Base-by-base conservation (phyloP, 2,329 filamentous ascomycete species). In the Pestalotiopsis sp. region DNA sequence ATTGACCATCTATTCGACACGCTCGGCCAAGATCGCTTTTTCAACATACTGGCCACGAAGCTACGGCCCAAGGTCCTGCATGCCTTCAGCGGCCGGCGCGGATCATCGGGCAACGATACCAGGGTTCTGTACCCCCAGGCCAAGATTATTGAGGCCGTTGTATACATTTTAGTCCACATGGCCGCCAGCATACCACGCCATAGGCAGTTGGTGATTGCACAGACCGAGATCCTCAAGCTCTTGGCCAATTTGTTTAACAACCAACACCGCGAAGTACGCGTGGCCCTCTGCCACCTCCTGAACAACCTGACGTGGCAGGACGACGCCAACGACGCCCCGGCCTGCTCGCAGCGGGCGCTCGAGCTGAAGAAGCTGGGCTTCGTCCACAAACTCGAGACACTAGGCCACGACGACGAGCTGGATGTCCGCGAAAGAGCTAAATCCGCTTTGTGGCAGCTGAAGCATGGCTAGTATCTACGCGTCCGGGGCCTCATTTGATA, bases 231-330 rank as follows among this genome's bases (percentile, higher is more conserved):
- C 4, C 85, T 98, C 69, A 90, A 88, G 74, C 87, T 92, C 62
- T 84, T 97, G 61, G 87, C 91, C 9, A 88, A 89, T 17, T 90
- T 97, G 68, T 92, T 96, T 74, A 87, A 84, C 61, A 93, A 94
- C 79, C 87, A 89, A 58, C 89, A 92, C 76, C 87, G 88, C 61
- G 89, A 92, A 57, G 91, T 99, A 6, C 90, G 95, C 5, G 86
- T 91, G 23, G 91, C 91, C 61, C 89, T 96, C 73, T 94, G 94
- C 72, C 95, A 95, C 87, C 85, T 97, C 58, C 86, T 97, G 59
- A 92, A 91, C 77, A 98, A 98, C 77, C 86, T 99, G 58, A 92
- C 93, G 0, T 97, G 92, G 85, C 86, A 91, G 71, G 95, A 98
- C 71, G 91, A 95, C 74, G 85, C 87, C 6, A 85, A 81, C 38